These are phyloP conservation scores for Cadophora gregata DNA, from an alignment of 2,329 filamentous ascomycete species.

Conservation along the genomic window DNA sequence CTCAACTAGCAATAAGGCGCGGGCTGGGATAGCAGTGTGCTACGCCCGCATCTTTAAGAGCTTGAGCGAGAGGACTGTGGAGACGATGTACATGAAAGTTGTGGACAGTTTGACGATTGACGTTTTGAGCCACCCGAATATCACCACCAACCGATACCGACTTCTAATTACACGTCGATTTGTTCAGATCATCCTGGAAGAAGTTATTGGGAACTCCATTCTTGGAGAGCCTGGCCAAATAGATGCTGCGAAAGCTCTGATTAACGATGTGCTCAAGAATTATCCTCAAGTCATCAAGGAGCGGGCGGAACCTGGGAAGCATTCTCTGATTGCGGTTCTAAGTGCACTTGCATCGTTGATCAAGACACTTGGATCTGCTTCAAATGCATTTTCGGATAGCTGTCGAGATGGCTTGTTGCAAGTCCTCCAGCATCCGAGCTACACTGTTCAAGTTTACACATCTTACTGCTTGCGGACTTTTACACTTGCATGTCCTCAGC, in stretches of 20 bases:
- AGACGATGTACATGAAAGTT: constrained; percentile 81
- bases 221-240: constrained; percentile 90
- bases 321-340: constrained; percentile 79
- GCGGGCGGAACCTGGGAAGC: constrained; percentile 85
- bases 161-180: constrained; percentile 85
- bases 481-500: constrained; percentile 88
- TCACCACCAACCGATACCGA: constrained; percentile 86
- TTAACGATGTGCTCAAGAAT: constrained; percentile 91
- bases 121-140: constrained; percentile 75
- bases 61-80: constrained; percentile 82
- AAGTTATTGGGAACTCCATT: constrained; percentile 80
- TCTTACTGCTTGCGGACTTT: constrained; percentile 87
- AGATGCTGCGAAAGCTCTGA: constrained; percentile 77
- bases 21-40: constrained; percentile 85
- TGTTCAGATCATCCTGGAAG: constrained; percentile 81
- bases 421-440: constrained; percentile 91
- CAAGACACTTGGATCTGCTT: constrained; percentile 79
- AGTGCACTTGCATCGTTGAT: constrained; percentile 82
- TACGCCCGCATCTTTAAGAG: constrained; percentile 82
- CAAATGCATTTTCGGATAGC: constrained; percentile 77
- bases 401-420: constrained; percentile 89
- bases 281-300: constrained; percentile 91
- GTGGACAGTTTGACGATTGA: constrained; percentile 82
- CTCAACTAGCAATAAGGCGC: constrained; percentile 78
- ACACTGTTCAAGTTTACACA: constrained; percentile 91